Base-by-base conservation (phyloP, 768 basidiomycete species). In the Royoungia palumana region DNA sequence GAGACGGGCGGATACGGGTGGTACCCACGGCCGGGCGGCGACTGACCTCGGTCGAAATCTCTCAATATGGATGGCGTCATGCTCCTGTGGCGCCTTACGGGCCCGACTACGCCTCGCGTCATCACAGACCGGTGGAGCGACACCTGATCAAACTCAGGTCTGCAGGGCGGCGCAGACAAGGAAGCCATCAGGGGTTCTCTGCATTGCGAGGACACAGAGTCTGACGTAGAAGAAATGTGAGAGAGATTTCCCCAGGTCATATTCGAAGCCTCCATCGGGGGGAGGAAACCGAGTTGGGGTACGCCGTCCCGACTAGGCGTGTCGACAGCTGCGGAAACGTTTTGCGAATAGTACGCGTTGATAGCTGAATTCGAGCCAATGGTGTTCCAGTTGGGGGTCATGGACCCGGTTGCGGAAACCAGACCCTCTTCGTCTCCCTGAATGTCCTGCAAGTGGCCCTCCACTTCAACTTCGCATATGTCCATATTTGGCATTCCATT, bases 1-100 rank as follows among this genome's bases (percentile, higher is more conserved):
- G 67, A 66, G 9, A 47, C 28, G 1, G 56, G 50, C 9, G 75
- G 77, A 44, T 83, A 83, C 19, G 85, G 75, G 61, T 85, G 79
- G 55, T 82, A 80, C 40, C 78, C 75, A 44, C 81, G 72, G 50
- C 60, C 68, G 11, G 69, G 70, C 35, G 70, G 70, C 22, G 81
- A 78, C 49, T 75, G 63, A 28, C 72, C 71, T 55, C 79, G 79
- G 37, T 70, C 73, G 44, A 74, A 79, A 44, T 70, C 75, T 44
- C 82, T 75, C 39, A 74, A 66, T 24, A 83, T 53, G 0, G 82
- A 82, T 9, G 88, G 87, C 8, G 88, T 90, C 77, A 85, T 87
- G 64, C 85, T 87, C 47, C 87, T 75, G 60, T 88, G 81, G 39
- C 88, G 74, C 44, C 86, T 71, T 39, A 82, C 74, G 10, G 86